Percentiles rank a stretch among this genome's conserved stretches.
Conservation (phyloP, 1,284 basidiomycete genomes). For the Amylostereum areolatum region DNA sequence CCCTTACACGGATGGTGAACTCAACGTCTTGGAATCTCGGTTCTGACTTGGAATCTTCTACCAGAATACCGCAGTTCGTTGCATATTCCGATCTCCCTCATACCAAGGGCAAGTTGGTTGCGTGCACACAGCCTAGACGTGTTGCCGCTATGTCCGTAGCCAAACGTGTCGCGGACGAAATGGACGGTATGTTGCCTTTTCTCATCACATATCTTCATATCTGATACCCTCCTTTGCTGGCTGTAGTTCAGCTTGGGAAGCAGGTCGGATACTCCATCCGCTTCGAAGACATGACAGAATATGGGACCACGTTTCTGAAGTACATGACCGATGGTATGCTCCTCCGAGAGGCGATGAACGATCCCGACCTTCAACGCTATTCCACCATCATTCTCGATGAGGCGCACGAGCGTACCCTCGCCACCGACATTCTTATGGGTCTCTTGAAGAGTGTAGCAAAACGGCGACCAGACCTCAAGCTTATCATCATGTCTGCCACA, state of each 20-base stretch:
- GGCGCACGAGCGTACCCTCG: conserved; percentile 96
- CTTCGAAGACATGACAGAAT: conserved; percentile 97
- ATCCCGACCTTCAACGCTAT: conserved; percentile 84
- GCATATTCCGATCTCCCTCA: conserved; percentile 91
- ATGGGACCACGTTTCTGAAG: conserved; percentile 87
- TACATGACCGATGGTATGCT: conserved; percentile 99
- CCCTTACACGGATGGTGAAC: neutral
- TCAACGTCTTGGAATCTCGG: no score
- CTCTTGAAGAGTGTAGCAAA: conserved; percentile 75
- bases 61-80: conserved; percentile 50
- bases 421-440: conserved; percentile 99
- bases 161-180: conserved; percentile 97
- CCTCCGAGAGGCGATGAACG: conserved; percentile 96
- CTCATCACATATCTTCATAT: no score
- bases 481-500: conserved; percentile 98
- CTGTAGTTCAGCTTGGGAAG: conserved; percentile 79
- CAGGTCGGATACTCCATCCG: conserved; percentile 98
- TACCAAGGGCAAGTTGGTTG: conserved; percentile 84
- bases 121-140: conserved; percentile 95
- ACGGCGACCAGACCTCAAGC: conserved; percentile 85
- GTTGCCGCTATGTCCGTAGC: conserved; percentile 98
- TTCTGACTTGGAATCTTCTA: neutral
- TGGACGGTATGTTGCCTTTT: conserved; percentile 69
- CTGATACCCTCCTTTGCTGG: neutral
- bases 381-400: conserved; percentile 98